phyloP scores from a whole-genome alignment of 176 grass and related monocot genomes.

The Zizania latifolia region DNA sequence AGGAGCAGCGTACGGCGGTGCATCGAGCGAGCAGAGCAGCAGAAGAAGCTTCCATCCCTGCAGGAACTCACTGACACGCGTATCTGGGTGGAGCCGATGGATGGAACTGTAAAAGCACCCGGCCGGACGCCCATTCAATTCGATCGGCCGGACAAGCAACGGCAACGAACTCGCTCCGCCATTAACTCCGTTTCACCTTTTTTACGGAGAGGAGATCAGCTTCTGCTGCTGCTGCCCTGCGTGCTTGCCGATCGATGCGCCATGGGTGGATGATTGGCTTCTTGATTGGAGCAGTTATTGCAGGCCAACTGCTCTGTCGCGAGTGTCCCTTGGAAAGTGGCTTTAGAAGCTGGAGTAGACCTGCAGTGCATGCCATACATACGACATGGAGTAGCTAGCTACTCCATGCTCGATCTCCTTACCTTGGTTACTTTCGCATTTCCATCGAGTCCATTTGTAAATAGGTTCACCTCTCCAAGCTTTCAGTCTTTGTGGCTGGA shows the following conservation, averaged over 20 bases:
- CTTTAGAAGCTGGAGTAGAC: slow-evolving; percentile 21
- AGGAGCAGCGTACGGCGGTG: background rate
- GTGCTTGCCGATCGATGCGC: background rate
- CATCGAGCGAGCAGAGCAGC: background rate
- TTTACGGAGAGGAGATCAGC: background rate
- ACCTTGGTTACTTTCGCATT: slow-evolving; percentile 10
- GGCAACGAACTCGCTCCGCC: background rate
- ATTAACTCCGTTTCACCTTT: slow-evolving; percentile 19
- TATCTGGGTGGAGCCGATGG: slow-evolving; percentile 42
- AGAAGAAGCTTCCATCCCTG: slow-evolving; percentile 36
- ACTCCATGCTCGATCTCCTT: slow-evolving; percentile 14
- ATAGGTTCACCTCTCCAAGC: background rate
- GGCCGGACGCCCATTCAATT: slow-evolving; percentile 15
- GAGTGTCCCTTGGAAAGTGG: background rate
- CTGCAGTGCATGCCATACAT: slow-evolving; percentile 1
- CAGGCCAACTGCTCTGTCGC: slow-evolving; percentile 18
- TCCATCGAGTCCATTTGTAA: background rate
- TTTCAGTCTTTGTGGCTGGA: background rate
- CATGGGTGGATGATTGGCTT: slow-evolving; percentile 25
- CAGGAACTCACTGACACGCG: slow-evolving; percentile 47
- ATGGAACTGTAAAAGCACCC: slow-evolving; percentile 35
- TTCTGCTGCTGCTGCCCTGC: background rate
- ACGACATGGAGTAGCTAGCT: background rate
- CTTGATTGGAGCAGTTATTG: slow-evolving; percentile 29
- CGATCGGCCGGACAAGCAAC: background rate